Conservation (phyloP, 495 filamentous ascomycete genomes). For the Penicillium lividum region DNA sequence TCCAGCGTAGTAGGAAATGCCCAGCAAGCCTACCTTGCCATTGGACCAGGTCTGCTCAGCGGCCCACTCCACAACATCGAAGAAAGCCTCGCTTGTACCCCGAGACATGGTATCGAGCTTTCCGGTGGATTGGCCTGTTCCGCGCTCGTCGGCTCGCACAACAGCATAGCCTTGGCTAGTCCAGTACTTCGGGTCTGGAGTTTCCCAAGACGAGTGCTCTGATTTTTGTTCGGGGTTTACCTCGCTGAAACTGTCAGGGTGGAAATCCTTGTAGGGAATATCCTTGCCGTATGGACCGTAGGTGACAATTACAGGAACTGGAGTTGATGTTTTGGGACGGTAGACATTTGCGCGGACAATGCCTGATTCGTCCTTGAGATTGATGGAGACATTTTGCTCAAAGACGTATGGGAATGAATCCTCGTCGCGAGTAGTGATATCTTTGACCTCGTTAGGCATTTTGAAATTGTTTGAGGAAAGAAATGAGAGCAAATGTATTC, state of each 20-base stretch:
- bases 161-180: slow-evolving; percentile 60
- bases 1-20: slow-evolving; percentile 64
- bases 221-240: slow-evolving; percentile 52
- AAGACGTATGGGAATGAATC: slow-evolving; percentile 39
- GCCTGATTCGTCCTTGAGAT: slow-evolving; percentile 34
- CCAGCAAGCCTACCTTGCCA: slow-evolving; percentile 63
- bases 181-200: slow-evolving; percentile 64
- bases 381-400: slow-evolving; percentile 40
- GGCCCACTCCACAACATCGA: slow-evolving; percentile 64
- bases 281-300: slow-evolving; percentile 67
- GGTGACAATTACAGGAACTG: slow-evolving; percentile 40
- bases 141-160: slow-evolving; percentile 61
- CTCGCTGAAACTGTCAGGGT: slow-evolving; percentile 46
- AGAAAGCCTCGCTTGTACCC: slow-evolving; percentile 59
- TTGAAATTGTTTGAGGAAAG: slow-evolving; percentile 6
- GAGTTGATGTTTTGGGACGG: slow-evolving; percentile 33
- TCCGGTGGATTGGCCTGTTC: slow-evolving; percentile 58
- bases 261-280: slow-evolving; percentile 29
- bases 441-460: slow-evolving; percentile 43
- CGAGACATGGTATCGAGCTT: slow-evolving; percentile 61
- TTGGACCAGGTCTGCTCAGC: slow-evolving; percentile 61
- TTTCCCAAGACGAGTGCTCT: slow-evolving; percentile 63
- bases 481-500: slow-evolving; percentile 1
- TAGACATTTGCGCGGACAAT: slow-evolving; percentile 45
- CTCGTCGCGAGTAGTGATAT: slow-evolving; percentile 39